phyloP scores from a whole-genome alignment of 768 basidiomycete species.

The Lactarius sanguifluus region DNA sequence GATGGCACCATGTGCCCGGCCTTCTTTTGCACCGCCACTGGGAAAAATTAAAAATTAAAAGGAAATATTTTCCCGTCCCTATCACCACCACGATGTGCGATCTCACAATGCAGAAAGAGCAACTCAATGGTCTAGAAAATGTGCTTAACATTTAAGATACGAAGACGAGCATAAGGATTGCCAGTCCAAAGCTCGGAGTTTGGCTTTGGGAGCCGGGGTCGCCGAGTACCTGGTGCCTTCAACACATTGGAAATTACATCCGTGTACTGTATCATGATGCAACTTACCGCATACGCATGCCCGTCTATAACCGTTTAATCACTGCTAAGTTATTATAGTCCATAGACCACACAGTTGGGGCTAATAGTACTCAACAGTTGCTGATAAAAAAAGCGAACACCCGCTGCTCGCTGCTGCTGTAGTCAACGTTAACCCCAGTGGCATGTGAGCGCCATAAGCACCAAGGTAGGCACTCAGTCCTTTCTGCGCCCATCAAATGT shows the following conservation, averaged over 20 bases:
- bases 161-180: not conserved
- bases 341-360: too few relatives aligned
- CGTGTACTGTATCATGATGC: not conserved
- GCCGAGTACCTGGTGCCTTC: not conserved
- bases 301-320: too few relatives aligned
- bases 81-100: not conserved
- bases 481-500: too few relatives aligned
- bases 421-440: too few relatives aligned
- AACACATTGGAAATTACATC: not conserved
- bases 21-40: not conserved
- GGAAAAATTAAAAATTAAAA: not conserved
- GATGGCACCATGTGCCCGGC: not conserved
- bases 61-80: not conserved
- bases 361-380: too few relatives aligned
- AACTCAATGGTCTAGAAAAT: not conserved
- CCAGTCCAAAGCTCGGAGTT: not conserved
- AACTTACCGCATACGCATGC: not conserved
- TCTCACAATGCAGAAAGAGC: not conserved
- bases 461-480: too few relatives aligned
- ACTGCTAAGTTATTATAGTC: too few relatives aligned
- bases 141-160: not conserved
- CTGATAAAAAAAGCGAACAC: too few relatives aligned
- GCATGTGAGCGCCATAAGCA: too few relatives aligned
- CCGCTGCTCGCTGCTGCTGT: too few relatives aligned
- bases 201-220: not conserved